These are phyloP conservation scores for Globisporangium orthogonon DNA, from an alignment of 352 stramenopile species.

Conservation along the genomic window DNA sequence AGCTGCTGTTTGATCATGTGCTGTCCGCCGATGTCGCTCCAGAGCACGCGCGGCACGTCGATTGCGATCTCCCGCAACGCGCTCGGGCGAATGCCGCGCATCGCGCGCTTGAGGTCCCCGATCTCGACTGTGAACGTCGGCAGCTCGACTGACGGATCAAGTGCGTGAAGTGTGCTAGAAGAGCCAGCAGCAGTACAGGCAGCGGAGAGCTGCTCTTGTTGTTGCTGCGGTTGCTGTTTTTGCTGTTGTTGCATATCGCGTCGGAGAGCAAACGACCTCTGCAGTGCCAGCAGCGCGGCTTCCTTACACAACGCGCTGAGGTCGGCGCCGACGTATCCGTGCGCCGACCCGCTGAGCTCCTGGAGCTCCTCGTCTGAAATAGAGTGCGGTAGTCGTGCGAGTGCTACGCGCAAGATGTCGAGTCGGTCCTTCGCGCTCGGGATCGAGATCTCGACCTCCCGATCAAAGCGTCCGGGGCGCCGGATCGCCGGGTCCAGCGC, in stretches of 20 bases:
- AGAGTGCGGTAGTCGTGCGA: constrained; percentile 81
- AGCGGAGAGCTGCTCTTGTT: background rate
- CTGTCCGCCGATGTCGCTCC: constrained; percentile 97
- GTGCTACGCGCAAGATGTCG: constrained; percentile 92
- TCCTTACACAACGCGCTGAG: constrained; percentile 75
- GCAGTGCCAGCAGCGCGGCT: constrained; percentile 57
- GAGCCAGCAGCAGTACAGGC: background rate
- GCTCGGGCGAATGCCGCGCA: constrained; percentile 91
- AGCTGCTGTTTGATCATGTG: constrained; percentile 97
- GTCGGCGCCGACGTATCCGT: constrained; percentile 93
- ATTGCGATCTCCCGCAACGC: constrained; percentile 96
- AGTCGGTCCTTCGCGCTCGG: constrained; percentile 90
- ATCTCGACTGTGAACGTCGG: constrained; percentile 49
- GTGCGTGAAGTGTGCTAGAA: background rate
- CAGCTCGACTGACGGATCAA: constrained; percentile 14
- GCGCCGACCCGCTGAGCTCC: constrained; percentile 89
- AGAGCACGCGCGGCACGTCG: constrained; percentile 96
- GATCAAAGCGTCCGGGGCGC: constrained; percentile 94
- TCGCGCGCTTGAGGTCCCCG: constrained; percentile 88
- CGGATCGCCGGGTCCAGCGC: constrained; percentile 90
- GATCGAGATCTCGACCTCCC: constrained; percentile 95
- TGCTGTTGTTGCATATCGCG: background rate
- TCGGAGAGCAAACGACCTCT: constrained; percentile 26
- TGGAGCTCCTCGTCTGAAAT: constrained; percentile 82
- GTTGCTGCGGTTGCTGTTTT: background rate